Evolutionary conservation across 208 protist genomes (phyloP), one percentile per base, ranked within the genome.

Genomic region (Leishmania braziliensis): DNA sequence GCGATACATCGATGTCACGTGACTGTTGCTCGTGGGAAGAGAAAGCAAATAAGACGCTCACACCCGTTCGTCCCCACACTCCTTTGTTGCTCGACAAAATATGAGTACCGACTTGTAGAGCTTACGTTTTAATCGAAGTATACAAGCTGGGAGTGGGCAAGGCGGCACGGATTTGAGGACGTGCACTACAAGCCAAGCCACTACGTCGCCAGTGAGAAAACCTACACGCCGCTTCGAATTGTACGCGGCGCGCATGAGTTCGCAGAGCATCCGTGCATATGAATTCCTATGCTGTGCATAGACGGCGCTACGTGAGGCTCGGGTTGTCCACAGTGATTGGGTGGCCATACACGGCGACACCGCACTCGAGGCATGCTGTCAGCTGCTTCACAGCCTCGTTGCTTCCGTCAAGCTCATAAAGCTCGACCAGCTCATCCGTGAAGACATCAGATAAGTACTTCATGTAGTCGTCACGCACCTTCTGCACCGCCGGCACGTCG

Each of bases 391-490:
- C 91, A 23, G 93, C 91, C 43, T 92, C 89, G 29, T 73, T 82
- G 81, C 90, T 95, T 46, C 92, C 92, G 77, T 98, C 95, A 0
- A 87, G 72, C 77, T 97, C 92, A 71, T 98, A 97, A 54, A 95
- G 75, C 78, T 90, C 90, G 18, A 95, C 77, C 14, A 98, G 80
- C 76, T 98, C 95, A 10, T 97, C 89, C 12, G 92, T 78, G 79
- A 98, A 98, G 12, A 86, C 82, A 66, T 96, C 92, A 3, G 93
- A 94, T 81, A 98, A 95, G 56, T 89, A 84, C 77, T 95, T 89
- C 95, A 98, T 98, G 86, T 98, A 98, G 33, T 88, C 88, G 80
- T 98, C 93, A 10, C 92, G 83, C 43, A 88, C 79, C 53, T 78
- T 84, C 74, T 95, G 91, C 65, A 89, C 85, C 53, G 82, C 81